phyloP scores from a whole-genome alignment of 805 yeast species.

The Zygosaccharomyces lentus region DNA sequence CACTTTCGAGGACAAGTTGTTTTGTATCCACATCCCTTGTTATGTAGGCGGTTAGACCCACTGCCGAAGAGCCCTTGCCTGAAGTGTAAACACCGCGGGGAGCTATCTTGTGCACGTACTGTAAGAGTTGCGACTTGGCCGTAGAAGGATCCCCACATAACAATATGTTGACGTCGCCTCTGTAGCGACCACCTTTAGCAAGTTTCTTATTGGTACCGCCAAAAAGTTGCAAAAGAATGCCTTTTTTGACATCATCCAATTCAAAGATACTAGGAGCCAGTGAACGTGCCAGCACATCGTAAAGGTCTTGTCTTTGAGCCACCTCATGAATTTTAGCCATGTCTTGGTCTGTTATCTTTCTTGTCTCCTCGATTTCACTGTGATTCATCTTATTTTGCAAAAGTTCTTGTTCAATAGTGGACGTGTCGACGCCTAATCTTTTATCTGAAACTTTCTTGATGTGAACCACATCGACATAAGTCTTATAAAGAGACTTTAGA shows the following conservation, averaged over 20 bases:
- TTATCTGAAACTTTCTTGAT: slow-evolving; percentile 79
- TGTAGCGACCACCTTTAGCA: slow-evolving; percentile 83
- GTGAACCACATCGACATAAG: slow-evolving; percentile 92
- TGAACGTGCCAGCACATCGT: slow-evolving; percentile 81
- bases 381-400: slow-evolving; percentile 48
- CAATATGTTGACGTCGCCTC: slow-evolving; percentile 91
- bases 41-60: slow-evolving; percentile 95
- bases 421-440: slow-evolving; percentile 73
- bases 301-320: slow-evolving; percentile 69
- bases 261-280: slow-evolving; percentile 97
- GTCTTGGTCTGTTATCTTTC: slow-evolving; percentile 67
- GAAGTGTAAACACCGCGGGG: slow-evolving; percentile 98
- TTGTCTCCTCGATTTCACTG: slow-evolving; percentile 68
- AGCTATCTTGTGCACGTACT: slow-evolving; percentile 94
- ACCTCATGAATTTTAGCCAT: slow-evolving; percentile 56
- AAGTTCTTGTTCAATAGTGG: slow-evolving; percentile 48
- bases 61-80: slow-evolving; percentile 98
- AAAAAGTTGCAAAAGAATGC: slow-evolving; percentile 83
- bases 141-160: slow-evolving; percentile 99
- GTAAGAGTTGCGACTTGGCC: slow-evolving; percentile 88
- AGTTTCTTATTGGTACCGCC: slow-evolving; percentile 93
- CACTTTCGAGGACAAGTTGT: slow-evolving; percentile 89
- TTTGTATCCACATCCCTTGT: slow-evolving; percentile 92
- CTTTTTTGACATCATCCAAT: slow-evolving; percentile 95
- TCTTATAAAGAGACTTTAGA: slow-evolving; percentile 78